Base-by-base conservation (phyloP, 768 basidiomycete genomes). In the Xerocomus brunneocitrinus region DNA sequence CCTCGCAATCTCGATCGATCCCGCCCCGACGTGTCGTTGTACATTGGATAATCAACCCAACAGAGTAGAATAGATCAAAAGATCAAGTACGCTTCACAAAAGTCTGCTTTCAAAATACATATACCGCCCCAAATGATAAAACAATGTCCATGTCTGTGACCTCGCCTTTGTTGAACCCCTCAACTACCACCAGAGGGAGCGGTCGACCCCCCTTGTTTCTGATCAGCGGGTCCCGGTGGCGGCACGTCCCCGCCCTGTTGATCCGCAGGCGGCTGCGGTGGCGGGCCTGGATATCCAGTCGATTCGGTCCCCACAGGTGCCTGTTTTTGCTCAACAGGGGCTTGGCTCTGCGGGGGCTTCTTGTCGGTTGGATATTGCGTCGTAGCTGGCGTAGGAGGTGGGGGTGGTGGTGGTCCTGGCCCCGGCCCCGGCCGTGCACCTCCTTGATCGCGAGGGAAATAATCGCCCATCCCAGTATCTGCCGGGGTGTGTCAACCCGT, bases 391-490 rank as follows among this genome's bases (percentile, higher is more conserved):
- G 44, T n/a, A 5, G 30, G 28, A 2, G 30, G 16, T 4, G 25
- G 44, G 2, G 44, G 49, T 1, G 49, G 49, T 6, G 19, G 28
- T 8, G 27, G 38, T 22, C n/a, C 28, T 14, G 38, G 49, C 8
- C 24, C 47, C 5, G 24, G 16, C 6, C 7, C 24, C 4, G 22
- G 12, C 22, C 24, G 5, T 1, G 9, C 44, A 12, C 28, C 28
- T 7, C 3, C 46, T 12, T 14, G 7, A 3, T 10, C 1, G 1
- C 27, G 9, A 22, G 62, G 39, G 16, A 0, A 3, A 38, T 63
- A 63, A n/a, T 53, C 44, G 6, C 62, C 63, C 63, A 64, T 66
- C 3, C 64, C 64, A 8, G 8, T 4, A 22, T 64, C 63, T 64
- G 19, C 16, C 8, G 14, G 14, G n/a, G 19, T 14, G n/a, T 32